Evolutionary conservation across 2,329 filamentous ascomycete genomes (phyloP).

Genomic region (Knoxdaviesia proteae): DNA sequence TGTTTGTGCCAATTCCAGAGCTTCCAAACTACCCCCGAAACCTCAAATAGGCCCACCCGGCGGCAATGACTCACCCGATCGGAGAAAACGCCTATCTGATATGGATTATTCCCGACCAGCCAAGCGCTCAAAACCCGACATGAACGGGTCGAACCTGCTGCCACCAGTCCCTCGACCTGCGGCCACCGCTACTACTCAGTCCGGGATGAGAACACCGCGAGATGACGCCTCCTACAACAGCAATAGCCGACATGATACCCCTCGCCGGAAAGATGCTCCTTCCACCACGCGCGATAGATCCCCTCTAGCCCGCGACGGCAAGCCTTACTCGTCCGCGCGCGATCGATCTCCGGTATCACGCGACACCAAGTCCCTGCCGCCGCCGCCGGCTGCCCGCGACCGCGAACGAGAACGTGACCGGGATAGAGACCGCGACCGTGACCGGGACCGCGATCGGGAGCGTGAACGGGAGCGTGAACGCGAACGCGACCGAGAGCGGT

Average conservation of each 20-base stretch:
- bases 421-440: background rate
- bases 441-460: slow-evolving; percentile 1
- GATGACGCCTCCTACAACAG: background rate
- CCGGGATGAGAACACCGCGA: background rate
- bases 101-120: slow-evolving; percentile 1
- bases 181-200: background rate
- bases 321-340: too few species aligned
- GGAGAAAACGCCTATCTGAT: slow-evolving; percentile 1
- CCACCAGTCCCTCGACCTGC: too few species aligned
- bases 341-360: background rate
- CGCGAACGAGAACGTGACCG: slow-evolving; percentile 1
- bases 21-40: slow-evolving; percentile 1
- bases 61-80: background rate
- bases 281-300: background rate
- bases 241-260: background rate
- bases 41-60: background rate
- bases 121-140: slow-evolving; percentile 1
- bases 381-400: background rate
- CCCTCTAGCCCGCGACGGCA: too few species aligned
- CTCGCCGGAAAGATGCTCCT: background rate
- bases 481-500: slow-evolving; percentile 9
- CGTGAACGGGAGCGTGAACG: background rate
- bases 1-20: background rate
- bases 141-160: background rate
- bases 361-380: background rate